Base-by-base conservation (phyloP, 2,329 filamentous ascomycete genomes). In the Stemphylium lycopersici region DNA sequence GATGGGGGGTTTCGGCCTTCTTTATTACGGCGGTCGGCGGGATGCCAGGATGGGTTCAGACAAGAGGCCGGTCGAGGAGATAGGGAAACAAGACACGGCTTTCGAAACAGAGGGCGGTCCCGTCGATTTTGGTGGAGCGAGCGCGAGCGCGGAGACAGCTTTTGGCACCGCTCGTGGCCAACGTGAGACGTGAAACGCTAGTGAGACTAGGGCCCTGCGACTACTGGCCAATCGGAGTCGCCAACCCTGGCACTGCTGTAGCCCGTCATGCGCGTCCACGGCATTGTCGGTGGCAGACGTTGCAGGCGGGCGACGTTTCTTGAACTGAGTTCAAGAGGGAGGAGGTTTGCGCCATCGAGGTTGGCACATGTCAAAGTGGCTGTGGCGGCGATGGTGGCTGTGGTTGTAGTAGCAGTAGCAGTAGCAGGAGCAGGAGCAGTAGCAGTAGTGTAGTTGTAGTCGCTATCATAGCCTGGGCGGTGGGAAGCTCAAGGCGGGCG, bases 1-100 rank as follows among this genome's bases (percentile, higher is more conserved):
- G 18, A 57, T 45, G 57, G 57, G 57, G 57, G 50, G 50, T 49
- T 38, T 50, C 26, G 47, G 44, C 18, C 36, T 49, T 45, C 52
- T 60, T 58, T 58, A 59, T 61, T 53, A 46, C 59, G 50, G 55
- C 56, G 47, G 37, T 44, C 40, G 40, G 41, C 48, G 34, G 49
- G 44, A 24, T 32, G 26, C 47, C 55, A 39, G 58, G 45, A 36
- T 34, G 43, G 33, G 33, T 16, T 24, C 33, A 33, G 26, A 38
- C 32, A 13, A 42, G 31, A 45, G 13, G 41, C 31, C 10, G 51
- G 20, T 26, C 4, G 48, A 39, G 26, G 33, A 33, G 34, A 18
- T 24, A 31, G 43, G 45, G 34, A 57, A 59, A 57, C 54, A 59
- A 57, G 57, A 56, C 56, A 56, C 58, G 55, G 51, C n/a, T 45